Base-by-base conservation (phyloP, 2,329 filamentous ascomycete genomes). In the Colletotrichum falcatum region DNA sequence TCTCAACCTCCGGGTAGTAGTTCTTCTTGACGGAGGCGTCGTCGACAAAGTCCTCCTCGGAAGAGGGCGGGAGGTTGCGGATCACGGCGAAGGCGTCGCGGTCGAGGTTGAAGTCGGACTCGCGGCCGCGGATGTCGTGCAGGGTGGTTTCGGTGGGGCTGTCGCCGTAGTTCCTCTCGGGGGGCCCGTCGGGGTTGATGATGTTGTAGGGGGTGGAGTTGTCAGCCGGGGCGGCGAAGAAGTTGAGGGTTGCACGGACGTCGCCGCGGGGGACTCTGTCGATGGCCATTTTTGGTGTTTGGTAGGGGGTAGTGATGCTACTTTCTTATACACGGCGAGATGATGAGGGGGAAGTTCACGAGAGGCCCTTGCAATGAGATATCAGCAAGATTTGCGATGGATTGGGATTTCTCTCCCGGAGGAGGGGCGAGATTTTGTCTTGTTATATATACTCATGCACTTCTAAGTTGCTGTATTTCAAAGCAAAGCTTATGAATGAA, bases 1-100 rank as follows among this genome's bases (percentile, higher is more conserved):
- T 79, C 81, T 95, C 91, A 11, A 97, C 88, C 78, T 97, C 94
- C 0, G 94, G 92, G 83, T 98, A 98, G 85, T 97, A 98, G 64
- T 89, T 86, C 1, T 82, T 76, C 76, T 88, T 82, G 80, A 98
- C 93, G 71, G 88, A 88, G 14, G 85, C 88, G 76, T 94, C 91
- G 78, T 93, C 89, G 5, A 80, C 80, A 79, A 95, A 97, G 49
- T 88, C 86, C 16, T 80, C 83, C 75, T 88, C 84, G 39, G 87
- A 82, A 2, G 87, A 86, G 1, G 87, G 85, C 0, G 90, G 83
- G 1, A 94, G 81, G 74, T 85, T 81, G 16, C 83, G 82, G 59
- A 94, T 79, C 26, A 92, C 83, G 67, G 89, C 85, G 83, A 97
- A 97, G 73, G 93, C 93, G 79, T 95, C 90, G 66, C 84, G 85